Percentiles rank a stretch among this genome's conserved stretches.
Conservation (phyloP, 2,329 filamentous ascomycete genomes). For the Penicillium sp. region DNA sequence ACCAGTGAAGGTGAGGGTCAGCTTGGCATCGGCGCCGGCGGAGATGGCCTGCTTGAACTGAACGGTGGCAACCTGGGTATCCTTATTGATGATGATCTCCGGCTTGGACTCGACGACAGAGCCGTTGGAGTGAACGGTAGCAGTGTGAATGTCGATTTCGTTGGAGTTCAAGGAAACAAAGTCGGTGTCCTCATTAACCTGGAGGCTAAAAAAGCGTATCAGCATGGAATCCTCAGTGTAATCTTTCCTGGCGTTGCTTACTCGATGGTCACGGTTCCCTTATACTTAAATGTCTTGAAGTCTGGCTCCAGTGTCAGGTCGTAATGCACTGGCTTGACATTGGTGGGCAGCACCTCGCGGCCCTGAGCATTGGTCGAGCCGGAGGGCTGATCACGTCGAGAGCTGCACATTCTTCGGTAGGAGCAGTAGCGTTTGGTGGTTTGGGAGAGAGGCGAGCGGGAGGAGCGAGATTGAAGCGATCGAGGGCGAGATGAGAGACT, state of each 20-base stretch:
- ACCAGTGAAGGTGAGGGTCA: constrained; percentile 77
- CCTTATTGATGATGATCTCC: constrained; percentile 71
- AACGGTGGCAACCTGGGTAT: constrained; percentile 79
- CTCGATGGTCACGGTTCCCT: constrained; percentile 83
- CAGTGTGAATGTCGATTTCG: constrained; percentile 79
- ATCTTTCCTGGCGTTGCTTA: constrained; percentile 38
- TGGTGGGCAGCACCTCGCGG: constrained; percentile 85
- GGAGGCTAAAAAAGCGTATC: constrained; percentile 55
- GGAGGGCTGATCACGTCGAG: constrained; percentile 58
- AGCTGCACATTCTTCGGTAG: constrained; percentile 74
- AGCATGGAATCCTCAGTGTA: neutral
- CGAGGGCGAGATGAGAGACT: constrained; percentile 23
- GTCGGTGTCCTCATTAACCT: constrained; percentile 79
- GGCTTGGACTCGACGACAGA: constrained; percentile 62
- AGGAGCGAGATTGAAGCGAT: constrained; percentile 27
- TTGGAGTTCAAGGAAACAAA: constrained; percentile 86
- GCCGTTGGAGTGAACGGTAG: constrained; percentile 64
- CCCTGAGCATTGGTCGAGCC: constrained; percentile 63
- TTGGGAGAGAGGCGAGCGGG: constrained; percentile 31
- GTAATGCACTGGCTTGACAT: constrained; percentile 91
- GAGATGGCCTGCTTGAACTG: constrained; percentile 72
- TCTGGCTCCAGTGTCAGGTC: constrained; percentile 89
- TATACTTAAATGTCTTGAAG: constrained; percentile 82
- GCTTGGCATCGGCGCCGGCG: constrained; percentile 74
- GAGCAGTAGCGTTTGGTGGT: constrained; percentile 65